Conservation (phyloP, 768 basidiomycete genomes). For the Jaapia argillacea region DNA sequence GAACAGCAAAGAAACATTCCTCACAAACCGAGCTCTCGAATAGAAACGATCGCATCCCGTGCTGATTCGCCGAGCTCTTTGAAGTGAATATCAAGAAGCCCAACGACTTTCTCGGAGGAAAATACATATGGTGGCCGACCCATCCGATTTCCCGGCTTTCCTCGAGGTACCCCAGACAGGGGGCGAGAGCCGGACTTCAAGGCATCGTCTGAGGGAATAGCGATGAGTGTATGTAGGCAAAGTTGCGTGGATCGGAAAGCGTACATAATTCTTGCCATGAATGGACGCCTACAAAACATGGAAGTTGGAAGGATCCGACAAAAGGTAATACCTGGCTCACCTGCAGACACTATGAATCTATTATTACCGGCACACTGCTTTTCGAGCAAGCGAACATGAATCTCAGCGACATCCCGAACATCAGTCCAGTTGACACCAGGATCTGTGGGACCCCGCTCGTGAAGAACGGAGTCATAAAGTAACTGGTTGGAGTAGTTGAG, state of each 20-base stretch:
- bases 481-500: background rate
- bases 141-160: background rate
- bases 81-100: background rate
- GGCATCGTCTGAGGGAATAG: background rate
- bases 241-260: too few relatives aligned
- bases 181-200: background rate
- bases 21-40: background rate
- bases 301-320: background rate
- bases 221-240: too few relatives aligned
- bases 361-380: conserved; percentile 20
- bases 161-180: background rate
- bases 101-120: background rate
- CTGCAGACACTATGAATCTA: conserved; percentile 19
- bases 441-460: background rate
- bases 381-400: conserved; percentile 15
- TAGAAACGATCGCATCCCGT: background rate
- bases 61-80: background rate
- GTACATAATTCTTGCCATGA: background rate
- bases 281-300: background rate
- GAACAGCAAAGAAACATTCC: too few relatives aligned
- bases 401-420: conserved; percentile 20
- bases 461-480: background rate
- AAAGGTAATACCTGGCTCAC: background rate
- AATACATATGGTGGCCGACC: background rate
- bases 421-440: conserved; percentile 13